phyloP scores from a whole-genome alignment of 31 red algal species.

The Porphyra umbilicalis region DNA sequence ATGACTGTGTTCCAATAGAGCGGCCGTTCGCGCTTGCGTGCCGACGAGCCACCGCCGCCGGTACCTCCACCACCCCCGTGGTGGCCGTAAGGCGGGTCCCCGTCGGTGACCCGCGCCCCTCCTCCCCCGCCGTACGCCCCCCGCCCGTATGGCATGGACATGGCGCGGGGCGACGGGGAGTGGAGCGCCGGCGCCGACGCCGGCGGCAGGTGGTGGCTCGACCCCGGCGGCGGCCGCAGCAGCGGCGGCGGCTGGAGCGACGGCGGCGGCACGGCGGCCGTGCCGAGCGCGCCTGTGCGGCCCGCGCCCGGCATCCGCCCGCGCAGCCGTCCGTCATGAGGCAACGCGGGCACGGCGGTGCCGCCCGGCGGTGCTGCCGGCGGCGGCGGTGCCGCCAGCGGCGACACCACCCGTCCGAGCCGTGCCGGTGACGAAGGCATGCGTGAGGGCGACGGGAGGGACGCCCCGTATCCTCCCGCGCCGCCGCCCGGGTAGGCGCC shows the following conservation, averaged over 20 bases:
- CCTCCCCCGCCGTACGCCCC: neutral
- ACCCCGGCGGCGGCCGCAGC: neutral
- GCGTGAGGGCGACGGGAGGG: too few relatives aligned
- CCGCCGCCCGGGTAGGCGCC: too few relatives aligned
- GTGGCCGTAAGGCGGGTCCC: too few relatives aligned
- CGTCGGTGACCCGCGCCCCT: too few relatives aligned
- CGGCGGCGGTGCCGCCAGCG: neutral
- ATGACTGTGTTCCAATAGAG: neutral
- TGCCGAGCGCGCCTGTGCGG: neutral
- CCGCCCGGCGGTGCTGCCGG: neutral
- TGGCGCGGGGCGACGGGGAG: neutral
- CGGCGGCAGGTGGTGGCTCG: neutral
- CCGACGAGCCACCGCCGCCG: neutral
- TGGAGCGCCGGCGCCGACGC: neutral
- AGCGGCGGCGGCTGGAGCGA: neutral
- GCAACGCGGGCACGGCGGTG: neutral
- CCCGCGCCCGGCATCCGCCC: neutral
- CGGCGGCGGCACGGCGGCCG: too few relatives aligned
- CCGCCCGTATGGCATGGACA: neutral
- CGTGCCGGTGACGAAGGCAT: too few relatives aligned
- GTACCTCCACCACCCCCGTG: neutral
- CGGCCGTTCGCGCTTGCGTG: neutral
- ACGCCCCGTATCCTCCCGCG: too few relatives aligned
- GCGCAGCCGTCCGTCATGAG: neutral
- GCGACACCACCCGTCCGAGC: neutral